These are phyloP conservation scores for Colletotrichum sp. DNA, from an alignment of 2,329 filamentous ascomycete species.

Conservation along the genomic window DNA sequence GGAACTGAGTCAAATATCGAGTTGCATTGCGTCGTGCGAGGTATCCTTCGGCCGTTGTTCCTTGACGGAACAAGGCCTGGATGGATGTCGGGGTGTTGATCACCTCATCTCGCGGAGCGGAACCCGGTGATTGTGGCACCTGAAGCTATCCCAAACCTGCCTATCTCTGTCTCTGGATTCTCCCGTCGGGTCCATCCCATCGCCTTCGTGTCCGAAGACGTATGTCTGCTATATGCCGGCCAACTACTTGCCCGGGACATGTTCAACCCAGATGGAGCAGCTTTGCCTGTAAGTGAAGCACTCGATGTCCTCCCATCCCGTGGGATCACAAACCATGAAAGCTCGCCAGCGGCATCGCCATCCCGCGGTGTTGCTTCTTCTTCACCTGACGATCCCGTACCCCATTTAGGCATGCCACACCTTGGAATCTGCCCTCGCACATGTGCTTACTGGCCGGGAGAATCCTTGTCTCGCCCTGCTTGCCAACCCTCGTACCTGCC, in stretches of 20 bases:
- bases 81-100: neutral
- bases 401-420: neutral
- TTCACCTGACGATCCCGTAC: neutral
- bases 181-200: neutral
- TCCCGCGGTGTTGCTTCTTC: neutral
- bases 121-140: neutral
- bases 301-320: neutral
- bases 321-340: slow-evolving; percentile 2
- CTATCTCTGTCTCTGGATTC: neutral
- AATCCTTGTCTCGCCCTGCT: neutral
- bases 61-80: neutral
- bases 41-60: neutral
- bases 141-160: neutral
- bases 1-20: neutral
- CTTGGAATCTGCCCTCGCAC: neutral
- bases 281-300: neutral
- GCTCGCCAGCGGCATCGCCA: neutral
- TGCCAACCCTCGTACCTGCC: neutral
- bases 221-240: neutral
- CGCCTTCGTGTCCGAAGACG: neutral
- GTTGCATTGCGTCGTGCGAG: neutral
- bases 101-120: neutral
- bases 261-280: neutral
- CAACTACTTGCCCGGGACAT: neutral
- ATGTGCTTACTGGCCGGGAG: neutral